These are phyloP conservation scores for Ensete ventricosum DNA, from an alignment of 176 grass and related monocot genomes.

Conservation along the genomic window DNA sequence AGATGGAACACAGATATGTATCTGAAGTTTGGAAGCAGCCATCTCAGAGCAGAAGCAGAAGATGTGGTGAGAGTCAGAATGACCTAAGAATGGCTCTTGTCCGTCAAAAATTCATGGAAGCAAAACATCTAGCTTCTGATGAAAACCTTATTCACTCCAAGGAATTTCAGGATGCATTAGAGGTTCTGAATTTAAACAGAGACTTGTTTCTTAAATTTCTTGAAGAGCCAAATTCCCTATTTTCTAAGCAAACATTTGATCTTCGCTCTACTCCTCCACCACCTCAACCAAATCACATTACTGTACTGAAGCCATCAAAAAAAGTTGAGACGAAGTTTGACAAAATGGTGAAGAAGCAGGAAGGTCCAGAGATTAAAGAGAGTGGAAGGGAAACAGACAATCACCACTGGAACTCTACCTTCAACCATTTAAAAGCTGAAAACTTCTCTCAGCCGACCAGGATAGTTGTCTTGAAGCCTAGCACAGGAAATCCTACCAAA, in stretches of 20 bases:
- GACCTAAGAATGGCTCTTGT: conserved; percentile 53
- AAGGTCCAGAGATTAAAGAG: conserved; percentile 26
- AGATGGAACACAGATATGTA: conserved; percentile 60
- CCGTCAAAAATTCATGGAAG: conserved; percentile 76
- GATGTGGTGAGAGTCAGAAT: conserved; percentile 27
- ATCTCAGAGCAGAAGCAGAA: conserved; percentile 24
- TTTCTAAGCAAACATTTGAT: conserved; percentile 28
- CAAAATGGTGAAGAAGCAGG: conserved; percentile 23
- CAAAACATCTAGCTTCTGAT: conserved; percentile 64
- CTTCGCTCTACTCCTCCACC: conserved; percentile 13
- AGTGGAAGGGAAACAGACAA: conserved; percentile 21
- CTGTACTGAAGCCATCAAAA: conserved; percentile 81
- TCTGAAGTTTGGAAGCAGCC: conserved; percentile 58
- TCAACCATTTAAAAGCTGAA: conserved; percentile 29
- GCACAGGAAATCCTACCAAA: conserved; percentile 29
- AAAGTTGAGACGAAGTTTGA: conserved; percentile 36
- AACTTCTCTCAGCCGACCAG: conserved; percentile 59
- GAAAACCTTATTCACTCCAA: conserved; percentile 53
- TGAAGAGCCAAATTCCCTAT: conserved; percentile 68
- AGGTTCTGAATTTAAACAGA: conserved; percentile 79
- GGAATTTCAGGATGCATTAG: conserved; percentile 79
- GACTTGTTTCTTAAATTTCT: conserved; percentile 93
- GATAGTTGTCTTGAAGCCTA: conserved; percentile 90
- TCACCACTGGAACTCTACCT: conserved; percentile 38
- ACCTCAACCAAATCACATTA: conserved; percentile 61